Evolutionary conservation across 2,329 filamentous ascomycete genomes (phyloP).

Genomic region (Diaporthe humulicola): DNA sequence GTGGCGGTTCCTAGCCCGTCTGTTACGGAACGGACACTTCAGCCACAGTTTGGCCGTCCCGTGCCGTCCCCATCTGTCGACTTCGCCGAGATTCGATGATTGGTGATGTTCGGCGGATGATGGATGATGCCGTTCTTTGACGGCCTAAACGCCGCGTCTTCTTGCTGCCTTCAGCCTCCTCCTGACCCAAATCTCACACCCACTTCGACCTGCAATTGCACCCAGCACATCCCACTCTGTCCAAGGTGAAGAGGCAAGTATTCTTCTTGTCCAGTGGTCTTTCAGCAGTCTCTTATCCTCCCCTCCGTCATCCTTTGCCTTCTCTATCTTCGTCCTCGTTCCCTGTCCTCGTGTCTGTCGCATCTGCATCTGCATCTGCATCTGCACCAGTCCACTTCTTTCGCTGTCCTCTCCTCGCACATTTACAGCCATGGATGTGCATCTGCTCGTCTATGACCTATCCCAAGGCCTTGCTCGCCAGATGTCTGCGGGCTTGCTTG

Average conservation of each 20-base stretch:
- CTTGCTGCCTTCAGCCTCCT: slow-evolving; percentile 32
- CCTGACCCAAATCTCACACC: neutral
- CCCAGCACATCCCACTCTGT: neutral
- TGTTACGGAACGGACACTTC: slow-evolving; percentile 1
- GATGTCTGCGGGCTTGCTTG: slow-evolving; percentile 66
- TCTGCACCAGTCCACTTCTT: neutral
- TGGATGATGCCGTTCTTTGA: slow-evolving; percentile 28
- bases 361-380: neutral
- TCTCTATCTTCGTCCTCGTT: neutral
- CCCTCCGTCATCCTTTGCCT: neutral
- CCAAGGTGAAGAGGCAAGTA: slow-evolving; percentile 31
- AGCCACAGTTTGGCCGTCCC: slow-evolving; percentile 31
- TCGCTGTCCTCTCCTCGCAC: neutral
- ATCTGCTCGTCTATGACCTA: slow-evolving; percentile 84
- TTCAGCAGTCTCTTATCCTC: neutral
- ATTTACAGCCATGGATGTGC: slow-evolving; percentile 73
- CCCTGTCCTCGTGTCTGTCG: neutral
- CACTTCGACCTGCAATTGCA: neutral
- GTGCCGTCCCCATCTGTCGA: slow-evolving; percentile 13
- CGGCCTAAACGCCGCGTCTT: slow-evolving; percentile 34
- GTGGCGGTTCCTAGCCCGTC: neutral
- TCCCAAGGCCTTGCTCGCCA: slow-evolving; percentile 71
- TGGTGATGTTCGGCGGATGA: neutral
- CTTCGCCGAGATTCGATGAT: slow-evolving; percentile 38
- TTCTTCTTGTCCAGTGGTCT: neutral